phyloP scores from a whole-genome alignment of 169 alveolate genomes.

The Perkinsus olseni region DNA sequence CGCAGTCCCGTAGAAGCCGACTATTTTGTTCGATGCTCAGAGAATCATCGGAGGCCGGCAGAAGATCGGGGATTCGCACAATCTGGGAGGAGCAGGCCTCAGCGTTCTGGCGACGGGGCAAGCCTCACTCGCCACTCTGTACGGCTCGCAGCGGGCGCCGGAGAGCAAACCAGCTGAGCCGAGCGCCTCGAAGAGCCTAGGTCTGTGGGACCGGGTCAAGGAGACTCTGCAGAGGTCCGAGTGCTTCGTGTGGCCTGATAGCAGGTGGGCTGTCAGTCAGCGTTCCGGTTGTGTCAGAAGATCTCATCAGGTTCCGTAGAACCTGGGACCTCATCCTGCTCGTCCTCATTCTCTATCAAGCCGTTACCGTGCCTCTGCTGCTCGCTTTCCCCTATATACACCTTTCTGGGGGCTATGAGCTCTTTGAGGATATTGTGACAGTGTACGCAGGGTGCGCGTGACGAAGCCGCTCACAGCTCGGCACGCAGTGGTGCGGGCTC shows the following conservation, averaged over 20 bases:
- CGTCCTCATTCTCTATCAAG: neutral
- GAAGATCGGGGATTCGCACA: neutral
- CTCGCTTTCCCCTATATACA: neutral
- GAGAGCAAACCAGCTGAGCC: neutral
- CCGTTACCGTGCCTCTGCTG: neutral
- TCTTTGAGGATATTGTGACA: neutral
- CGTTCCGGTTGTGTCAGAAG: neutral
- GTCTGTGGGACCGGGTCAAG: neutral
- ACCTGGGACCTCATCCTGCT: neutral
- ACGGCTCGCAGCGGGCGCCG: neutral
- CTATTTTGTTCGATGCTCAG: neutral
- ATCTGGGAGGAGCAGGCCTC: neutral
- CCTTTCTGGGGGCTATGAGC: neutral
- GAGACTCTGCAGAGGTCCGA: neutral
- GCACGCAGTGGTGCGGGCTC: too few species aligned
- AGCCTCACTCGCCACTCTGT: neutral
- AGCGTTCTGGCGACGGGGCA: neutral
- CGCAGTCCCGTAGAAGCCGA: neutral
- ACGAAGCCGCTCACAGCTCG: neutral
- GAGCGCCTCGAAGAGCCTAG: neutral
- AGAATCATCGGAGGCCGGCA: neutral
- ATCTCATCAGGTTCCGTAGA: neutral
- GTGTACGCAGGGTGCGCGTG: neutral
- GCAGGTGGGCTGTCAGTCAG: neutral
- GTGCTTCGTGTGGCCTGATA: neutral